These are phyloP conservation scores for Cryptococcus deneoformans DNA, from an alignment of 1,284 basidiomycete genomes.

Conservation along the genomic window DNA sequence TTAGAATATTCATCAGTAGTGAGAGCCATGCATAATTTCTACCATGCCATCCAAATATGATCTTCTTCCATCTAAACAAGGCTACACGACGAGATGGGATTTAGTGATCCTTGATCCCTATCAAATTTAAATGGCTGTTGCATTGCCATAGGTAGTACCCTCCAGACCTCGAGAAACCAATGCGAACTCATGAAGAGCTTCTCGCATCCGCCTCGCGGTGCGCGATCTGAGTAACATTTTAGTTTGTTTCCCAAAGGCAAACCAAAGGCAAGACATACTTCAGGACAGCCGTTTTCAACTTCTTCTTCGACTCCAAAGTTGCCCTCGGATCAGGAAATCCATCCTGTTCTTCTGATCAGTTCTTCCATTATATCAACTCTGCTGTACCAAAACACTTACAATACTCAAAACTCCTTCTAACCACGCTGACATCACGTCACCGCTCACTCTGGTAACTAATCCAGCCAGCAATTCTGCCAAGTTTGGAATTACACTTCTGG, in stretches of 20 bases:
- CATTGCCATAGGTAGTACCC: constrained; percentile 49
- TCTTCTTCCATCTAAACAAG: no score
- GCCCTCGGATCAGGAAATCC: constrained; percentile 47
- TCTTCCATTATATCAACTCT: neutral
- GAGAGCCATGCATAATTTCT: no score
- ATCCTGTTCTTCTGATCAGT: constrained; percentile 14
- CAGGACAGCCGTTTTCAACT: constrained; percentile 68
- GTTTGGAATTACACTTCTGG: constrained; percentile 76
- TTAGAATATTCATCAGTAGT: no score
- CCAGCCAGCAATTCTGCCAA: constrained; percentile 72
- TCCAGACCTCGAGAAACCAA: constrained; percentile 47
- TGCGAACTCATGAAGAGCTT: constrained; percentile 51
- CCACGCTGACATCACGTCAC: constrained; percentile 61
- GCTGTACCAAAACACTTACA: constrained; percentile 52
- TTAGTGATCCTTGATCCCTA: no score
- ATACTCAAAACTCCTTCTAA: constrained; percentile 66
- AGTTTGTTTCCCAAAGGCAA: no score
- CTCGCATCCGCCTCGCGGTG: constrained; percentile 47
- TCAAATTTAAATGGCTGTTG: constrained; percentile 31
- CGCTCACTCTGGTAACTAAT: constrained; percentile 58
- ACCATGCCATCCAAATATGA: no score
- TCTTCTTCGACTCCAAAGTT: constrained; percentile 65
- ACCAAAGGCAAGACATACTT: constrained; percentile 52
- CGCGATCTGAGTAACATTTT: constrained; percentile 26
- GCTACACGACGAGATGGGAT: no score